Percentiles rank a stretch among this genome's conserved stretches.
Evolutionary conservation across 23 red algal species (phyloP).

Genomic region (Gracilaria domingensis): DNA sequence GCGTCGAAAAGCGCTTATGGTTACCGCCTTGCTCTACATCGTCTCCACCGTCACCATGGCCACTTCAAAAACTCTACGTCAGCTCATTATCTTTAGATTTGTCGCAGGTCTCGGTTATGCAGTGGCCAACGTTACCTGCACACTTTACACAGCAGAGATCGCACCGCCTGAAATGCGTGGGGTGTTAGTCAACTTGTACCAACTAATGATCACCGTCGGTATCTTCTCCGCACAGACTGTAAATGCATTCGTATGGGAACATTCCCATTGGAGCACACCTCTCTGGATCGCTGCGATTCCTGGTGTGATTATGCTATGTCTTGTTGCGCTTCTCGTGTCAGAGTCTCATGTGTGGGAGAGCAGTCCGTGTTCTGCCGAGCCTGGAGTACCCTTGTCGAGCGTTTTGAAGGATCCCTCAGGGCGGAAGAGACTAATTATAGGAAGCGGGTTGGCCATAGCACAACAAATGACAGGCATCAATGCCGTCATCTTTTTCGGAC

Average conservation of each 20-base stretch:
- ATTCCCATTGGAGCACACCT: slow-evolving; percentile 37
- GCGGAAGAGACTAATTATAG: slow-evolving; percentile 49
- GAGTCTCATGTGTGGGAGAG: slow-evolving; percentile 62
- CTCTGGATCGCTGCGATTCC: slow-evolving; percentile 42
- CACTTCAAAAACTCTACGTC: slow-evolving; percentile 9
- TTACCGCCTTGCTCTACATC: slow-evolving; percentile 31
- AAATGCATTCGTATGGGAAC: slow-evolving; percentile 35
- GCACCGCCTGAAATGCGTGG: slow-evolving; percentile 68
- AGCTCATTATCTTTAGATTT: slow-evolving; percentile 29
- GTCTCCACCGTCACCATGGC: slow-evolving; percentile 25
- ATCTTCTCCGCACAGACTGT: slow-evolving; percentile 67
- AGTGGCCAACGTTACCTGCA: slow-evolving; percentile 66
- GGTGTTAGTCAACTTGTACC: slow-evolving; percentile 74
- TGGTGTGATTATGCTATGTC: slow-evolving; percentile 18
- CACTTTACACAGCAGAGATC: slow-evolving; percentile 68
- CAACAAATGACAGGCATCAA: slow-evolving; percentile 86
- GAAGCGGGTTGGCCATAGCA: slow-evolving; percentile 33
- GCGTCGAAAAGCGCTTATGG: slow-evolving; percentile 48
- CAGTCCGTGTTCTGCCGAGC: not conserved
- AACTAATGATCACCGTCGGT: slow-evolving; percentile 75
- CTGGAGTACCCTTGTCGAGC: not conserved
- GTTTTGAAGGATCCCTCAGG: slow-evolving; percentile 21
- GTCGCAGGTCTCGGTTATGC: slow-evolving; percentile 57
- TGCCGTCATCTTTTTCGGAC: slow-evolving; percentile 75
- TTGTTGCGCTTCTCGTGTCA: slow-evolving; percentile 41